Conservation (phyloP, 441 rosid species). For the Populus hybrid region DNA sequence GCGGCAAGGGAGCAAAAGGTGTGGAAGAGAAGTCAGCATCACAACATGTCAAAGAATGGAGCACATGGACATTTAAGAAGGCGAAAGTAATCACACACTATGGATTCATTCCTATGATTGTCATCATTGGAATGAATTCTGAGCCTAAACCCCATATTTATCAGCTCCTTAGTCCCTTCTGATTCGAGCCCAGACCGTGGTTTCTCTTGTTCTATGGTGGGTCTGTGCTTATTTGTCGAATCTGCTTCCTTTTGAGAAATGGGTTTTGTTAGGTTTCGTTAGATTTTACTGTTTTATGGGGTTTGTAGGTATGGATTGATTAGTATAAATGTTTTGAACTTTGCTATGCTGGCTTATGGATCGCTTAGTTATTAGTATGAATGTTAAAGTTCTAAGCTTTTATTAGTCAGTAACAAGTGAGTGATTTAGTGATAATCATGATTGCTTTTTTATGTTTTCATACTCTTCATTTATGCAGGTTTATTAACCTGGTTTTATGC, state of each 20-base stretch:
- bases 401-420: neutral
- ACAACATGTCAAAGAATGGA: conserved; percentile 73
- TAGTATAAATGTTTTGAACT: neutral
- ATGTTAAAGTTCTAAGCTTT: neutral
- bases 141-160: conserved; percentile 82
- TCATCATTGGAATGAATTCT: conserved; percentile 88
- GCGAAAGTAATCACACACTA: conserved; percentile 83
- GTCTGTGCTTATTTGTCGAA: conserved; percentile 37
- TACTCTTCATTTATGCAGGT: neutral
- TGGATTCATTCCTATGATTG: conserved; percentile 82
- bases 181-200: conserved; percentile 14
- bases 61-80: conserved; percentile 73
- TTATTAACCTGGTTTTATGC: too few species aligned
- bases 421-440: neutral
- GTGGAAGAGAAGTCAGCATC: conserved; percentile 39
- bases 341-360: neutral
- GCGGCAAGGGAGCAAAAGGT: conserved; percentile 39
- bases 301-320: neutral
- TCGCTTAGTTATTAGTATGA: neutral
- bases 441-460: neutral
- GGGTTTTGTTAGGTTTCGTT: neutral
- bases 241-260: conserved; percentile 10
- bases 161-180: conserved; percentile 85
- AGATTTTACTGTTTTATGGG: neutral
- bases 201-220: conserved; percentile 12